Conservation (phyloP, 2,329 filamentous ascomycete species). For the Dothideomycetes sp. region DNA sequence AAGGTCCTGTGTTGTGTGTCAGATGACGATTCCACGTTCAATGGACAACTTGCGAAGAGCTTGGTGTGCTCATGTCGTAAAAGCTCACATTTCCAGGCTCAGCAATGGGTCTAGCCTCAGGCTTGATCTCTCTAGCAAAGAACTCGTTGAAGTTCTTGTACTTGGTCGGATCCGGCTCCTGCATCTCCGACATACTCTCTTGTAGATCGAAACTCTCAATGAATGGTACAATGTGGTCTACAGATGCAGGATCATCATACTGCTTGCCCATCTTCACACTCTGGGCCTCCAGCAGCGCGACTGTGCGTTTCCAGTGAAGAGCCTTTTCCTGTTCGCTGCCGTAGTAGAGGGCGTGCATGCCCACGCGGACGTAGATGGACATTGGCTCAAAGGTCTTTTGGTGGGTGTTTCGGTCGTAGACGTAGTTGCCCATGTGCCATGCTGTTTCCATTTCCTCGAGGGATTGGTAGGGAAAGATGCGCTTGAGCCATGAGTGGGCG, state of each 20-base stretch:
- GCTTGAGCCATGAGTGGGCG: conserved; percentile 9
- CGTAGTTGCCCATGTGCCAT: conserved; percentile 33
- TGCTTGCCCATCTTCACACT: conserved; percentile 29
- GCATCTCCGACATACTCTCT: conserved; percentile 21
- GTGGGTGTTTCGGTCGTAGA: conserved; percentile 29
- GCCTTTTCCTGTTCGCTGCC: conserved; percentile 26
- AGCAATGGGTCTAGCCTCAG: conserved; percentile 25
- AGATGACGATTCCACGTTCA: too few relatives aligned
- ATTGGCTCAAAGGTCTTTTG: conserved; percentile 30
- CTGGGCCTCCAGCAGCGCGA: conserved; percentile 24
- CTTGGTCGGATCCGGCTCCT: conserved; percentile 24
- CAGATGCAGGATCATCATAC: conserved; percentile 27
- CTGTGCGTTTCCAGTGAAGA: conserved; percentile 24
- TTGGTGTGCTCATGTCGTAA: background rate
- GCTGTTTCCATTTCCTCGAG: conserved; percentile 23
- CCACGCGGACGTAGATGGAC: conserved; percentile 30
- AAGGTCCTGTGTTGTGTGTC: conserved; percentile 7
- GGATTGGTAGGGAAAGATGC: conserved; percentile 10
- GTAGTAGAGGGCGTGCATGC: conserved; percentile 34
- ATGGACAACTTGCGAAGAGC: background rate
- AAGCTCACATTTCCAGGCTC: conserved; percentile 20
- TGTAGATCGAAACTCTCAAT: conserved; percentile 27
- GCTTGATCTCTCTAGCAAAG: conserved; percentile 27
- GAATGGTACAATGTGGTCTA: conserved; percentile 29
- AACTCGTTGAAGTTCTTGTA: conserved; percentile 34